Percentiles rank a stretch among this genome's conserved stretches.
Conservation (phyloP, 2,329 filamentous ascomycete genomes). For the Penicillium hesseltinei region DNA sequence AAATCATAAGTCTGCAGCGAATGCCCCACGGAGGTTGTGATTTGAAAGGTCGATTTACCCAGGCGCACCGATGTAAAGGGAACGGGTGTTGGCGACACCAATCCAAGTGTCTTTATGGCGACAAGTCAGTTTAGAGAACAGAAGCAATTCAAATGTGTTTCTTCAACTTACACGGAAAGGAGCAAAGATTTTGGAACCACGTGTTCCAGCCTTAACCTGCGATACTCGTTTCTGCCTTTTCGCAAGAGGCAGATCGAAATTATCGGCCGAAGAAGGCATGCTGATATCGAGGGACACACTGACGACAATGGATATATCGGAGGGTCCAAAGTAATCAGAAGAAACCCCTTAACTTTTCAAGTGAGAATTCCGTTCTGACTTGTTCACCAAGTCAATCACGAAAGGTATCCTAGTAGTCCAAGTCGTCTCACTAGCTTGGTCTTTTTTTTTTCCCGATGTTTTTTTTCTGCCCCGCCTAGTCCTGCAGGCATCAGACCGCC, state of each 20-base stretch:
- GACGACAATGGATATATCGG: not conserved
- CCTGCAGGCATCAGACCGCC: slow-evolving; percentile 3
- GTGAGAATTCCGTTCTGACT: not conserved
- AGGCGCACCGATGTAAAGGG: slow-evolving; percentile 87
- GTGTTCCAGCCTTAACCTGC: slow-evolving; percentile 44
- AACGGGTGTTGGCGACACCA: slow-evolving; percentile 86
- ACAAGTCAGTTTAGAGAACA: slow-evolving; percentile 8
- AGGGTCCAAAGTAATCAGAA: not conserved
- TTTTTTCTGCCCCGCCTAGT: slow-evolving; percentile 12
- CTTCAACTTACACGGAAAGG: slow-evolving; percentile 75
- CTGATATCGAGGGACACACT: not conserved
- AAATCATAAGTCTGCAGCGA: slow-evolving; percentile 95
- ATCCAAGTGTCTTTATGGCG: slow-evolving; percentile 72
- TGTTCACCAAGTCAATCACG: not conserved
- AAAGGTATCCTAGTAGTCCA: not conserved
- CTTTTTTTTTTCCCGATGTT: slow-evolving; percentile 6
- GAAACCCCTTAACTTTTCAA: not conserved
- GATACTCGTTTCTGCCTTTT: slow-evolving; percentile 71
- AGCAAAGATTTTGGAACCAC: slow-evolving; percentile 79
- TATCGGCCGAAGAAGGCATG: slow-evolving; percentile 52
- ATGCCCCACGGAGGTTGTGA: slow-evolving; percentile 89
- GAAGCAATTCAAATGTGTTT: not conserved
- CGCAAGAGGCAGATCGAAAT: slow-evolving; percentile 60
- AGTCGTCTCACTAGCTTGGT: not conserved
- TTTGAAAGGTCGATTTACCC: slow-evolving; percentile 93